Percentiles rank a stretch among this genome's conserved stretches.
Evolutionary conservation across 228 moss, liverwort and hornwort species (phyloP).

Genomic region (Sphagnum fallax): DNA sequence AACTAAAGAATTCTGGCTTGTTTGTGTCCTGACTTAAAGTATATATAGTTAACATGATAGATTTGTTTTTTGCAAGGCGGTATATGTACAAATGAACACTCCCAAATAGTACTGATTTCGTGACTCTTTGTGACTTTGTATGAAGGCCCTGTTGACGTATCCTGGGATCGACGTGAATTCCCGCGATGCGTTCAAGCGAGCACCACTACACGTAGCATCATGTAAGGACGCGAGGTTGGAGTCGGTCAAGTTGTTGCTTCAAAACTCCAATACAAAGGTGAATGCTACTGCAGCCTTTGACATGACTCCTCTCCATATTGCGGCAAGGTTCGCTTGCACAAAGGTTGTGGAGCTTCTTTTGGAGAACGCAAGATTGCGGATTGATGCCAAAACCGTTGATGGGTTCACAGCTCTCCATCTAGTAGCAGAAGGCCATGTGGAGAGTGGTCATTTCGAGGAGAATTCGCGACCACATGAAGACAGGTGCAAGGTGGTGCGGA

Average conservation of each 20-base stretch:
- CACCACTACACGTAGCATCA: no score
- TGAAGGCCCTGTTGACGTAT: conserved; percentile 25
- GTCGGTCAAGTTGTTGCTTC: conserved; percentile 33
- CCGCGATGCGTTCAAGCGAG: conserved; percentile 11
- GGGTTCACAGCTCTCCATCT: conserved; percentile 39
- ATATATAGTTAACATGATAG: no score
- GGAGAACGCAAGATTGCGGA: conserved; percentile 19
- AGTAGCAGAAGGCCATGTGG: conserved; percentile 25
- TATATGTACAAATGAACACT: no score
- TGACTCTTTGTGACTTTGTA: no score
- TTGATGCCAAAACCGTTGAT: conserved; percentile 28
- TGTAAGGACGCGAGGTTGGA: conserved; percentile 1
- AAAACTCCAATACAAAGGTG: conserved; percentile 20
- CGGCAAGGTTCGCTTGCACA: conserved; percentile 27
- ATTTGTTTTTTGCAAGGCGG: no score
- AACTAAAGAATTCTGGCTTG: no score
- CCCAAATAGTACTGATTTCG: no score
- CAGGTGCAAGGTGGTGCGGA: conserved; percentile 17
- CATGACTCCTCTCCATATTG: conserved; percentile 34
- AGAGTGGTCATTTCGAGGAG: no score
- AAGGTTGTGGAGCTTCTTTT: conserved; percentile 25
- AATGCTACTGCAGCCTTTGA: conserved; percentile 32
- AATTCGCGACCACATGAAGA: conserved; percentile 4
- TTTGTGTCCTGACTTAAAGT: no score
- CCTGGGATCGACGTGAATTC: conserved; percentile 34